Evolutionary conservation across 345 rosid genomes (phyloP).

Genomic region (Cardamine chenopodiifolia): DNA sequence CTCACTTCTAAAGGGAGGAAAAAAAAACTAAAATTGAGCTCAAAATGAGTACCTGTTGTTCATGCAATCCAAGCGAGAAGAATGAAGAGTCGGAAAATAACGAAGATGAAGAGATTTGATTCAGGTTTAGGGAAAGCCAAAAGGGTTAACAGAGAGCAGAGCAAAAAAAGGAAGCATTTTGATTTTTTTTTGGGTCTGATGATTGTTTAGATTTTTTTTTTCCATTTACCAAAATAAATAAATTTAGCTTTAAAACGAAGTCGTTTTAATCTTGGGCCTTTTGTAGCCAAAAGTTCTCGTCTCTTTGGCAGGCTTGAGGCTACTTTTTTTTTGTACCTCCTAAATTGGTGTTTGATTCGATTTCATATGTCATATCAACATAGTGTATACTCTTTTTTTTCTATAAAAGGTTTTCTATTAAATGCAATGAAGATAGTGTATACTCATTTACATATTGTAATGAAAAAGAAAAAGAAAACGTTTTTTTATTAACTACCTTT

Average conservation of each 20-base stretch:
- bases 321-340: background rate
- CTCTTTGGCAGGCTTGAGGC: background rate
- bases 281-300: background rate
- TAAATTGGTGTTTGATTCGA: too few relatives aligned
- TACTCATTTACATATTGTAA: too few relatives aligned
- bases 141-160: conserved; percentile 22
- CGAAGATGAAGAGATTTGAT: background rate
- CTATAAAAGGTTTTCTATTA: too few relatives aligned
- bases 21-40: conserved; percentile 9
- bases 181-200: background rate
- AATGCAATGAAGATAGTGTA: too few relatives aligned
- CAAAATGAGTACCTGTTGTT: conserved; percentile 22
- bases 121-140: conserved; percentile 6
- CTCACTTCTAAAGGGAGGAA: background rate
- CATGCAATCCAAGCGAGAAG: background rate
- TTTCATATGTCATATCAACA: too few relatives aligned
- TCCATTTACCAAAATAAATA: background rate
- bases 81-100: conserved; percentile 4
- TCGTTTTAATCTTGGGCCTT: background rate
- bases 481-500: too few relatives aligned
- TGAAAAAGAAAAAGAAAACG: too few relatives aligned
- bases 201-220: background rate
- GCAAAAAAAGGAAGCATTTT: conserved; percentile 29
- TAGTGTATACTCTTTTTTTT: too few relatives aligned
- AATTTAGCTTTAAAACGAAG: background rate